Conservation (phyloP, 768 basidiomycete species). For the Lactifluus echinatus region DNA sequence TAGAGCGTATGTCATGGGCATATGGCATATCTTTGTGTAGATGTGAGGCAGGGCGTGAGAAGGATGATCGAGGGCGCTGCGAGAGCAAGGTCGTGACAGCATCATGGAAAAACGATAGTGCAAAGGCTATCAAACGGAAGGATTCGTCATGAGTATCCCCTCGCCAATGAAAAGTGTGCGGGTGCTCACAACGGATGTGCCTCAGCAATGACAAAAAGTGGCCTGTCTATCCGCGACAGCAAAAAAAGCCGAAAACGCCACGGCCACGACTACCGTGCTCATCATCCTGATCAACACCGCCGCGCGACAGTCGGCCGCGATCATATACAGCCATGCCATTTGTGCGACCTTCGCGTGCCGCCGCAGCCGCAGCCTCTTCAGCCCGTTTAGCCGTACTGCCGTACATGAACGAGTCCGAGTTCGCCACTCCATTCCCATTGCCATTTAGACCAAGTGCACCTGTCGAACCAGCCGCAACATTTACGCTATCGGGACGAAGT, state of each 20-base stretch:
- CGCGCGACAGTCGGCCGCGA: conserved; percentile 51
- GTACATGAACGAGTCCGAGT: conserved; percentile 60
- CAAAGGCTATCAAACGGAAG: conserved; percentile 4
- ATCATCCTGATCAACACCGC: conserved; percentile 56
- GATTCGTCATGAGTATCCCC: neutral
- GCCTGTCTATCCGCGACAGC: conserved; percentile 50
- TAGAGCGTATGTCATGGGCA: neutral
- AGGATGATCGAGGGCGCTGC: neutral
- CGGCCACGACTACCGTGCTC: conserved; percentile 44
- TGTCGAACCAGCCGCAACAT: conserved; percentile 32
- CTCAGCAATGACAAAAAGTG: neutral
- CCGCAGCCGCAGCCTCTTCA: conserved; percentile 35
- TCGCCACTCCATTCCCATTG: conserved; percentile 31
- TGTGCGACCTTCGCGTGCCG: conserved; percentile 32
- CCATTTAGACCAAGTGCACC: conserved; percentile 9
- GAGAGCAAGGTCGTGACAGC: conserved; percentile 2
- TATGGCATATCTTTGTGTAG: conserved; percentile 6
- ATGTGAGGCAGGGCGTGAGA: conserved; percentile 3
- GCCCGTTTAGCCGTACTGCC: conserved; percentile 45
- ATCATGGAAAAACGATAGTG: conserved; percentile 1
- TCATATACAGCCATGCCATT: conserved; percentile 59
- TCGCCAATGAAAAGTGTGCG: neutral
- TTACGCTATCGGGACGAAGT: conserved; percentile 28
- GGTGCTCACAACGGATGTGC: conserved; percentile 3
- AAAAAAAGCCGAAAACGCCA: conserved; percentile 57